Evolutionary conservation across 768 basidiomycete species (phyloP), one percentile per base, ranked within the genome.

Genomic region (Russula lepida): DNA sequence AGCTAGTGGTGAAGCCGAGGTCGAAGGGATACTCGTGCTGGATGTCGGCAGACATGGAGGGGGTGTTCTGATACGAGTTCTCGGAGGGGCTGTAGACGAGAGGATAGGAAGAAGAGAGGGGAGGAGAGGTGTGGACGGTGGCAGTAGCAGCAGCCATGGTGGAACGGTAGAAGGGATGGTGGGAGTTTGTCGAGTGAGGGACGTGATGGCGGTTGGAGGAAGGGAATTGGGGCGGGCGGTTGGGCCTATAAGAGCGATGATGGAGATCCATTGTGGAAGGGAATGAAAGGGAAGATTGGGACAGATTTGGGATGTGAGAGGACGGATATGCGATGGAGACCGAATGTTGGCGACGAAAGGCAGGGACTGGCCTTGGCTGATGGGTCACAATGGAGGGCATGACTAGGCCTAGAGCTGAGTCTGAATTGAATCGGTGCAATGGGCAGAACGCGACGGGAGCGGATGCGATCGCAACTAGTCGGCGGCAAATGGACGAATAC

Each of bases 401-500:
- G 51, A 52, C 51, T 53, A 52, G 58, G 54, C 55, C 55, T 56
- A 41, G 56, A 62, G 61, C 62, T 63, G 62, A 63, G 56, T 63
- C 39, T 49, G 52, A 63, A 62, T 41, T 17, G 54, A 30, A 35
- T 49, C 32, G 28, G 46, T 28, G 54, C 7, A 21, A 32, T 8
- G 23, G 21, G 39, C 46, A 32, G 43, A 17, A 17, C 54, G 49
- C 23, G 48, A 33, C 56, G 56, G 62, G 28, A 33, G 57, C 56
- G 62, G 62, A 54, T 63, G 62, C 62, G 62, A 62, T 62, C 61
- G 61, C 58, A 43, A 58, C 61, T 62, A 54, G 56, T 62, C 61
- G 56, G 56, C 61, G 56, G 56, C 28, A 53, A 58, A 62, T 54
- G 56, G 56, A 58, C 32, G 25, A 56, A 23, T 23, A 41, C 23